phyloP scores from a whole-genome alignment of 2,329 filamentous ascomycete genomes.

The Phaeophleospora eucalypticola region DNA sequence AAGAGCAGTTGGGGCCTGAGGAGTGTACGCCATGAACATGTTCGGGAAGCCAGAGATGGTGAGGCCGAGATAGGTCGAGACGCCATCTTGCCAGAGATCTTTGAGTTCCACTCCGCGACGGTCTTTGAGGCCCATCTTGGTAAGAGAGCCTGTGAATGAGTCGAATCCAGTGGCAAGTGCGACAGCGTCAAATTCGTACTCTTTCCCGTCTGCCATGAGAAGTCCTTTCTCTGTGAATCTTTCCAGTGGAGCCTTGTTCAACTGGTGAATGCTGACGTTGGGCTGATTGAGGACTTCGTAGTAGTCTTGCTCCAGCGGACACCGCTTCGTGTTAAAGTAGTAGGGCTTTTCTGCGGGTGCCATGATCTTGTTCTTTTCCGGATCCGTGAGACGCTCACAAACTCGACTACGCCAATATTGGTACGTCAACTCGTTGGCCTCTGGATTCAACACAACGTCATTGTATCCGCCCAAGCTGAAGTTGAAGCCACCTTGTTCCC shows the following conservation, averaged over 20 bases:
- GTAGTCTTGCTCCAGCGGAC: conserved; percentile 44
- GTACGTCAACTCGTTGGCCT: conserved; percentile 52
- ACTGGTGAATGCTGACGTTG: conserved; percentile 41
- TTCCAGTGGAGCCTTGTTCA: conserved; percentile 39
- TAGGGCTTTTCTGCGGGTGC: conserved; percentile 46
- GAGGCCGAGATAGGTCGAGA: conserved; percentile 39
- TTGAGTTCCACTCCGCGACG: conserved; percentile 23
- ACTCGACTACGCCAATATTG: conserved; percentile 54
- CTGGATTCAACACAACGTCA: conserved; percentile 44
- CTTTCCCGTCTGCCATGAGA: conserved; percentile 37
- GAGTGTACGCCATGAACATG: conserved; percentile 42
- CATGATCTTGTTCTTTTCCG: conserved; percentile 47
- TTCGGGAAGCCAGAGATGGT: conserved; percentile 32
- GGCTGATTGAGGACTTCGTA: conserved; percentile 44
- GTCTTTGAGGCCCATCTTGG: conserved; percentile 34
- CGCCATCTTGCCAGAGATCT: conserved; percentile 40
- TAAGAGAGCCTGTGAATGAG: conserved; percentile 33
- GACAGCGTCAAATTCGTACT: conserved; percentile 41
- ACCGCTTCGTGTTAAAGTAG: conserved; percentile 45
- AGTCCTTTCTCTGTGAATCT: conserved; percentile 43
- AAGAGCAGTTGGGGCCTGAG: conserved; percentile 45
- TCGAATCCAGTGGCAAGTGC: conserved; percentile 47
- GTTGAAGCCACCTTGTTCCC: conserved; percentile 49
- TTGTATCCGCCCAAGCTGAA: conserved; percentile 53
- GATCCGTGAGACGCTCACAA: conserved; percentile 48